phyloP scores from a whole-genome alignment of 2,329 filamentous ascomycete genomes.

The Trichoderma oligosporum region DNA sequence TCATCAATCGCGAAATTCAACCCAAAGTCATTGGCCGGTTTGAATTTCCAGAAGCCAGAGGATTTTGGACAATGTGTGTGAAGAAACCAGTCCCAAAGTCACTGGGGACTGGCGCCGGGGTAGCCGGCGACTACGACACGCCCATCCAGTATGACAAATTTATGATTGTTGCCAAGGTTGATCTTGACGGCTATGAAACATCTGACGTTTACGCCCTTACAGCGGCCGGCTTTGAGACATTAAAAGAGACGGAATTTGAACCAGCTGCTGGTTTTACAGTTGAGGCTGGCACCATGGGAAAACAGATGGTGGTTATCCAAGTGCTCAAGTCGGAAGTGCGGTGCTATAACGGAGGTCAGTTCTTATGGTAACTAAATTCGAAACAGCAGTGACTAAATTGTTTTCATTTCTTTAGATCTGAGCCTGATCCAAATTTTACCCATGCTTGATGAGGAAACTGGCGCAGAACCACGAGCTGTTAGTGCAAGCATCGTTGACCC shows the following conservation, averaged over 20 bases:
- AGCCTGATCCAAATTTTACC: slow-evolving; percentile 87
- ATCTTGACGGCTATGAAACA: slow-evolving; percentile 65
- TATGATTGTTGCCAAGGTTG: slow-evolving; percentile 75
- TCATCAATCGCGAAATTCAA: slow-evolving; percentile 74
- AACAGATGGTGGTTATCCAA: slow-evolving; percentile 77
- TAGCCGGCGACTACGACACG: slow-evolving; percentile 53
- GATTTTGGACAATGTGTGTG: slow-evolving; percentile 76
- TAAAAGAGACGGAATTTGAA: slow-evolving; percentile 86
- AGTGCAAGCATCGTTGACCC: slow-evolving; percentile 83
- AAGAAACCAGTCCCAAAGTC: slow-evolving; percentile 64
- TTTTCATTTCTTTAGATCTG: slow-evolving; percentile 59
- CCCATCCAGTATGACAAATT: slow-evolving; percentile 69
- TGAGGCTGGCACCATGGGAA: slow-evolving; percentile 79
- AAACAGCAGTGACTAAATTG: background rate
- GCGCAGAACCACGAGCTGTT: slow-evolving; percentile 71
- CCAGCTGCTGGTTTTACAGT: slow-evolving; percentile 82
- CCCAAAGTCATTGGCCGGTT: slow-evolving; percentile 67
- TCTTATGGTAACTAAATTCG: background rate
- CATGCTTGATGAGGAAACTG: slow-evolving; percentile 86
- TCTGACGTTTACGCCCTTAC: slow-evolving; percentile 75
- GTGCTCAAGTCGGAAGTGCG: slow-evolving; percentile 82
- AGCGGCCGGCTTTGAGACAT: slow-evolving; percentile 68
- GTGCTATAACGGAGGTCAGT: slow-evolving; percentile 83
- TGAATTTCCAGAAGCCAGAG: slow-evolving; percentile 67
- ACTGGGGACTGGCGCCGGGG: slow-evolving; percentile 47